Evolutionary conservation across 106 monocot genomes (phyloP), one percentile per base, ranked within the genome.

Genomic region (Platanthera zijinensis): DNA sequence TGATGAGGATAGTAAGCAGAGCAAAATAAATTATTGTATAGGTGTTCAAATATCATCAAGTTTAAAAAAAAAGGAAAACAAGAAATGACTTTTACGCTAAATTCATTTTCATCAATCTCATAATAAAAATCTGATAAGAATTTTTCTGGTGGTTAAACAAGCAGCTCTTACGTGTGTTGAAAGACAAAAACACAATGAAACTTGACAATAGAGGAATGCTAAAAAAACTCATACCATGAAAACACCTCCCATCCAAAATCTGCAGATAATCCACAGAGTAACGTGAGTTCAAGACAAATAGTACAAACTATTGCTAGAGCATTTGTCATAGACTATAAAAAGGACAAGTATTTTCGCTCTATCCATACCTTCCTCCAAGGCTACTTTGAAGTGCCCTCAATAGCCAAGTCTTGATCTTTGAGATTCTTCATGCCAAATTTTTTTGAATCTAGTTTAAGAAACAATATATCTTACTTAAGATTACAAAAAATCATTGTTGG

Each of bases 231-330:
- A 69, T 86, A 95, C 97, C 97, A 94, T 99, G 78, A 99, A 99
- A 87, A 99, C 62, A 0, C 94, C 94, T 72, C 97, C 97, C 45
- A 99, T 78, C 94, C 94, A 91, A 83, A 99, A 99, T 78, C 94
- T 99, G 89, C 48, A 80, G 51, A 83, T 3, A 79, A 86, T 82
- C 50, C 3, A 79, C 73, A 84, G 18, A 52, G 4, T 13, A 15
- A 15, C 10, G 11, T 32, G 11, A 68, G 10, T 68, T 68, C 68
- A 68, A 68, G 10, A 68, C 19, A 68, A 32, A 61, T 14, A 19
- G 61, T 8, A 18, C 7, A 61, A 61, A 61, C 21, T 61, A 61
- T 61, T 6, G 19, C 10, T 18, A 32, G 2, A 46, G 6, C 2
- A 69, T 69, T 14, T 69, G 17, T 61, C 59, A 61, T 61, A 15